A percentile compares a stretch with the other conserved stretches of the same genome.
These are phyloP conservation scores for Pinus tabuliformis DNA, from an alignment of 75 land plant species.

Conservation along the genomic window DNA sequence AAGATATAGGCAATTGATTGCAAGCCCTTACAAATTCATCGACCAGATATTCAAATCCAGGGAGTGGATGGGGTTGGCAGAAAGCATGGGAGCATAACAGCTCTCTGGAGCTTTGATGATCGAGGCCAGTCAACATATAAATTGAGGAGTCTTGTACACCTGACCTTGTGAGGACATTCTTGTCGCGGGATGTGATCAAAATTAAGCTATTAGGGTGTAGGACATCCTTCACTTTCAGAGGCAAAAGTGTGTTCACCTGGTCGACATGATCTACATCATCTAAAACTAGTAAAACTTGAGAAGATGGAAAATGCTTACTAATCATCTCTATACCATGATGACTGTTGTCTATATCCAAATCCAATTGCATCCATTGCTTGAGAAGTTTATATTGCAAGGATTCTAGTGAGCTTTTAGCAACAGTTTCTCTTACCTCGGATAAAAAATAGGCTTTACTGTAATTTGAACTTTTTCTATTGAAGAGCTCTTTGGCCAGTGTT, in stretches of 20 bases:
- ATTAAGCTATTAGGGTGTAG: background rate
- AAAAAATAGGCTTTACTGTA: background rate
- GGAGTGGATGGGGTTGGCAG: background rate
- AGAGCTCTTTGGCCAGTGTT: background rate
- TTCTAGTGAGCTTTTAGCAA: background rate
- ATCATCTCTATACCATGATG: background rate
- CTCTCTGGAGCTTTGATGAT: background rate
- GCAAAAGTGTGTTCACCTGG: background rate
- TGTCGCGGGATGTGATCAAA: background rate
- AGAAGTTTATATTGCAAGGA: background rate
- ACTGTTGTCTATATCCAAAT: background rate
- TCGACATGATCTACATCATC: background rate
- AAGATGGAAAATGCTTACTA: background rate
- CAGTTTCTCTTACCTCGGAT: background rate
- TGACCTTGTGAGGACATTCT: background rate
- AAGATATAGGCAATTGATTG: background rate
- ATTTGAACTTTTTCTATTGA: background rate
- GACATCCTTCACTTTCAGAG: background rate
- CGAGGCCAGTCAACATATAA: background rate
- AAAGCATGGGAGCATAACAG: conserved; percentile 2
- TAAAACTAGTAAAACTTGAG: background rate
- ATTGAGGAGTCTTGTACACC: background rate
- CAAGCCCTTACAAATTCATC: background rate
- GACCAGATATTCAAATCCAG: background rate
- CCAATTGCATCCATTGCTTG: background rate